These are phyloP conservation scores for Beauveria caledonica DNA, from an alignment of 2,329 filamentous ascomycete genomes.

Conservation along the genomic window DNA sequence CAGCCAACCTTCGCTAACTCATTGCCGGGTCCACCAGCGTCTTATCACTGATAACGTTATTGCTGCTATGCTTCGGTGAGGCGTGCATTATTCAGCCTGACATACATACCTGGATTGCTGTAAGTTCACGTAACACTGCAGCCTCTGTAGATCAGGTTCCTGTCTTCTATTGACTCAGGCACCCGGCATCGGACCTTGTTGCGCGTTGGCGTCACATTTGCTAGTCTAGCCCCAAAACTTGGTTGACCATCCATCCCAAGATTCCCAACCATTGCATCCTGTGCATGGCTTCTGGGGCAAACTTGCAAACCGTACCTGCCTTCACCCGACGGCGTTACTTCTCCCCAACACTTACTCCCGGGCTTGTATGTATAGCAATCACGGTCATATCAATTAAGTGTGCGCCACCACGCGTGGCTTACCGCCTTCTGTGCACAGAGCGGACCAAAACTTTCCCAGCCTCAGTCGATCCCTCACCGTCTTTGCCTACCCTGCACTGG, in stretches of 20 bases:
- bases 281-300: neutral
- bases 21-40: neutral
- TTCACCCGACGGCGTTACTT: neutral
- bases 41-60: neutral
- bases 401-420: neutral
- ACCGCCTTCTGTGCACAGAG: neutral
- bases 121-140: neutral
- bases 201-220: neutral
- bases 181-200: neutral
- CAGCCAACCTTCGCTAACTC: neutral
- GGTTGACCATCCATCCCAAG: neutral
- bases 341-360: no score
- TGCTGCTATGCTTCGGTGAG: neutral
- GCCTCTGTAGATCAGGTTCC: neutral
- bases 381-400: neutral
- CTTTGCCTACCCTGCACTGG: slow-evolving; percentile 5
- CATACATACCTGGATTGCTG: no score
- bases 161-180: neutral
- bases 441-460: neutral
- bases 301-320: neutral
- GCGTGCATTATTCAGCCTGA: neutral
- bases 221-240: neutral
- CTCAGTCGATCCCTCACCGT: neutral
- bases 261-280: neutral
- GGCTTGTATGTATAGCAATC: no score